Conservation (phyloP, 2,329 filamentous ascomycete species). For the Simplicillium sp. region DNA sequence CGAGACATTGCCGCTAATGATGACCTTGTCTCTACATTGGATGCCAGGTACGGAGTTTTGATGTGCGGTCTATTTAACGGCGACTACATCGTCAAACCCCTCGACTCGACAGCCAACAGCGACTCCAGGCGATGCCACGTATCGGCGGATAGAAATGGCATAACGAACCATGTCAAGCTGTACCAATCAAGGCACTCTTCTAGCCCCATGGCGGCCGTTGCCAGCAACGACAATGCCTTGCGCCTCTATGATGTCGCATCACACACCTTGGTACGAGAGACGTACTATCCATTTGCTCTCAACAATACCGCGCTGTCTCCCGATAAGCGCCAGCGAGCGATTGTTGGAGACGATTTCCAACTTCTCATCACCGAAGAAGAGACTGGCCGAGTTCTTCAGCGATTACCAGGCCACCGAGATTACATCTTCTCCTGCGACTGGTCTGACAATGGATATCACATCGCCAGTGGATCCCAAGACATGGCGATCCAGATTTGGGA, state of each 20-base stretch:
- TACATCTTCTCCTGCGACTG: constrained; percentile 71
- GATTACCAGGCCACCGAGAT: constrained; percentile 56
- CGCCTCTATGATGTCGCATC: constrained; percentile 49
- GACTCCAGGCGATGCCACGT: constrained; percentile 33
- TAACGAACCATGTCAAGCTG: constrained; percentile 57
- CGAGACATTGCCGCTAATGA: constrained; percentile 24
- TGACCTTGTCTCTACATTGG: constrained; percentile 38
- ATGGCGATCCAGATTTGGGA: constrained; percentile 67
- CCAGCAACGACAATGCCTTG: constrained; percentile 52
- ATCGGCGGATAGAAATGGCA: constrained; percentile 40
- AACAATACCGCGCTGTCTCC: constrained; percentile 69
- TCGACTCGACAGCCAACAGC: constrained; percentile 28
- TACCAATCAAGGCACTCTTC: constrained; percentile 42
- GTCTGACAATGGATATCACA: constrained; percentile 66
- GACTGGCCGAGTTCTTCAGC: constrained; percentile 46
- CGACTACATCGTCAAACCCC: constrained; percentile 39
- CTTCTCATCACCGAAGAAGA: constrained; percentile 63
- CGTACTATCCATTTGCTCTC: constrained; percentile 48
- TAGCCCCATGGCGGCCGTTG: constrained; percentile 46
- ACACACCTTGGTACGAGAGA: constrained; percentile 46
- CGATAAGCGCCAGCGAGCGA: constrained; percentile 58
- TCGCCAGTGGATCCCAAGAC: constrained; percentile 73
- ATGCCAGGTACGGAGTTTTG: constrained; percentile 43
- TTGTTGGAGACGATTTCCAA: constrained; percentile 61
- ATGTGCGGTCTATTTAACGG: constrained; percentile 51